Conservation (phyloP, 116 monocot species). For the Cymodocea nodosa region DNA sequence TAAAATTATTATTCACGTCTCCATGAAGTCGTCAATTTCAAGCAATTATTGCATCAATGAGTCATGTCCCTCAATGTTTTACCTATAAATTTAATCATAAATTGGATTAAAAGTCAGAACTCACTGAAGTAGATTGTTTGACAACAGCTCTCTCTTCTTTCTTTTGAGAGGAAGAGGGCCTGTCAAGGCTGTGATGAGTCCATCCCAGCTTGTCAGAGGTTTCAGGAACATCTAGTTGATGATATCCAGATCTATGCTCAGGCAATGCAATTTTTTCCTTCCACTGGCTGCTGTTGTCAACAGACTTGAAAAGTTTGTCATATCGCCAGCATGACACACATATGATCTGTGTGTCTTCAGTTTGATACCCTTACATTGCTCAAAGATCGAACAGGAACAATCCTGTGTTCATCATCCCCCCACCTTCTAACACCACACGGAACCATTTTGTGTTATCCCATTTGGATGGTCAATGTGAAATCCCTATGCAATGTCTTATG, state of each 20-base stretch:
- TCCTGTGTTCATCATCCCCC: slow-evolving; percentile 6
- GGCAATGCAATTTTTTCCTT: slow-evolving; percentile 18
- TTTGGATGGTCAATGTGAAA: slow-evolving; percentile 23
- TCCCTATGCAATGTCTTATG: slow-evolving; percentile 16
- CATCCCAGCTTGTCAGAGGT: slow-evolving; percentile 24
- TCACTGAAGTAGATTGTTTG: slow-evolving; percentile 43
- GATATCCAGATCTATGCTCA: slow-evolving; percentile 24
- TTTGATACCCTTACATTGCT: slow-evolving; percentile 25
- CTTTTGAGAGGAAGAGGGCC: slow-evolving; percentile 60
- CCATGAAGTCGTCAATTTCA: too few relatives aligned
- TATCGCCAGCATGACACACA: slow-evolving; percentile 20
- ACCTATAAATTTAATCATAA: background rate
- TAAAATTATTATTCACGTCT: too few relatives aligned
- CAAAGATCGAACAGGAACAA: slow-evolving; percentile 20
- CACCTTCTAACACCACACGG: slow-evolving; percentile 8
- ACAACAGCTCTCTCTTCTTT: slow-evolving; percentile 31
- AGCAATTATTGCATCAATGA: background rate
- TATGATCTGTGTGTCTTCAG: slow-evolving; percentile 30
- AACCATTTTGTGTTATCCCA: slow-evolving; percentile 1
- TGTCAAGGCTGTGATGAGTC: slow-evolving; percentile 28
- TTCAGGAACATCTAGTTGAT: slow-evolving; percentile 22
- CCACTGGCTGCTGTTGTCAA: slow-evolving; percentile 18
- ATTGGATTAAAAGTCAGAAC: slow-evolving; percentile 4
- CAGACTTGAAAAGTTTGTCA: slow-evolving; percentile 31
- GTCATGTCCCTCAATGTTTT: background rate